phyloP scores from a whole-genome alignment of 306 rosid species.

The Cucumis sativus region DNA sequence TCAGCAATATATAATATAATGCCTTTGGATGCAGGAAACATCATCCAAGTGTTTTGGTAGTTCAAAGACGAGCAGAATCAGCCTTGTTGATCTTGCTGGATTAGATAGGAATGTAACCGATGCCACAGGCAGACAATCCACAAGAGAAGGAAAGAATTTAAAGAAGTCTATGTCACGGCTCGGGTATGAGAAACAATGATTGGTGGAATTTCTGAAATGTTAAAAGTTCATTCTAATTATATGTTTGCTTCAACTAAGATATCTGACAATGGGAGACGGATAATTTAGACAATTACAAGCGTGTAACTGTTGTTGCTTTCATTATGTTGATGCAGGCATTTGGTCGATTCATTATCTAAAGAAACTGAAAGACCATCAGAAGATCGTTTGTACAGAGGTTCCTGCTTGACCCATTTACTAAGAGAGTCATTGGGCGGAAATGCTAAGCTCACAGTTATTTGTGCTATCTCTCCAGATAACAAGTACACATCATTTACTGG shows the following conservation, averaged over 20 bases:
- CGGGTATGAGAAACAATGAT: constrained; percentile 36
- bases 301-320: neutral
- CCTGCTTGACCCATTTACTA: constrained; percentile 67
- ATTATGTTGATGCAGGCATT: constrained; percentile 42
- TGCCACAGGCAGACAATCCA: constrained; percentile 39
- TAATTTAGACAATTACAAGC: neutral
- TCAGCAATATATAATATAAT: neutral
- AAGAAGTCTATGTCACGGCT: constrained; percentile 83
- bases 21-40: constrained; percentile 32
- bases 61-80: constrained; percentile 89
- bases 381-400: constrained; percentile 31
- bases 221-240: neutral
- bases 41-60: constrained; percentile 72
- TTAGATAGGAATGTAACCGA: constrained; percentile 54
- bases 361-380: constrained; percentile 34
- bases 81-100: constrained; percentile 90
- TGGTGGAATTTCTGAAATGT: neutral
- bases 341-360: constrained; percentile 54
- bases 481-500: constrained; percentile 27
- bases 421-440: constrained; percentile 83
- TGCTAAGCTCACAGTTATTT: constrained; percentile 72
- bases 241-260: neutral
- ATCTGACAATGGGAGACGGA: neutral
- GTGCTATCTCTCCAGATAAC: constrained; percentile 58
- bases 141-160: constrained; percentile 50